These are phyloP conservation scores for Cladosporium austrohemisphaericum DNA, from an alignment of 2,329 filamentous ascomycete genomes.

Conservation along the genomic window DNA sequence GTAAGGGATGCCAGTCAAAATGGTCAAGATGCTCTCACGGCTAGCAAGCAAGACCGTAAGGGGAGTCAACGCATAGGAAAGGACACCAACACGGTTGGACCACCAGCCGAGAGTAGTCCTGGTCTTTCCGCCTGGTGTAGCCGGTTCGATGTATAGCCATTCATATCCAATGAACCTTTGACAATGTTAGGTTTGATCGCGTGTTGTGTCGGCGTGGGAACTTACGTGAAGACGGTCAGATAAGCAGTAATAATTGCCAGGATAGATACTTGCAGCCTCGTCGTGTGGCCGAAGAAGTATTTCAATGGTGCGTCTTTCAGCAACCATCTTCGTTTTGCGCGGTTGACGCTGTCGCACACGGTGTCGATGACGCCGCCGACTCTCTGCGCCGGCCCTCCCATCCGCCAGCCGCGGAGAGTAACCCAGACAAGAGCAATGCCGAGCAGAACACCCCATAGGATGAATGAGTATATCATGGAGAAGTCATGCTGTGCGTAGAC, in stretches of 20 bases:
- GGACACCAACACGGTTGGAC: slow-evolving; percentile 63
- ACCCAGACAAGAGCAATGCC: slow-evolving; percentile 46
- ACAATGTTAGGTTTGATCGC: not conserved
- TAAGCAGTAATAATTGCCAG: slow-evolving; percentile 58
- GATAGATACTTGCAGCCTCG: slow-evolving; percentile 63
- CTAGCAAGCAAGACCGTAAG: slow-evolving; percentile 64
- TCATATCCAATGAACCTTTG: not conserved
- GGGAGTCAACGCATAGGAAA: slow-evolving; percentile 72
- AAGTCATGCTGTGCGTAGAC: slow-evolving; percentile 54
- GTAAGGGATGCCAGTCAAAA: slow-evolving; percentile 70
- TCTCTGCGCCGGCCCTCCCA: slow-evolving; percentile 18
- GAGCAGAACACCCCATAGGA: slow-evolving; percentile 54
- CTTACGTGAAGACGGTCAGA: slow-evolving; percentile 60
- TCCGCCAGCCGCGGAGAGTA: slow-evolving; percentile 30
- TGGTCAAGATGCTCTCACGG: slow-evolving; percentile 65
- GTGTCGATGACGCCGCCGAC: slow-evolving; percentile 20
- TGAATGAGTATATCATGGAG: slow-evolving; percentile 54
- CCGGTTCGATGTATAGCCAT: slow-evolving; percentile 1
- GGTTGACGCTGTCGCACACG: slow-evolving; percentile 11
- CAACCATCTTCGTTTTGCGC: slow-evolving; percentile 47
- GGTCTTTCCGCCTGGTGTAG: slow-evolving; percentile 47
- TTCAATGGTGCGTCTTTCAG: slow-evolving; percentile 56
- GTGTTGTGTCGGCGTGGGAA: not conserved
- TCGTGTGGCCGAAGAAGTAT: slow-evolving; percentile 63
- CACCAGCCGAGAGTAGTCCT: slow-evolving; percentile 64